These are phyloP conservation scores for Encephalitozoon romaleae DNA, from an alignment of 371 early-diverging fungal species.

Conservation along the genomic window DNA sequence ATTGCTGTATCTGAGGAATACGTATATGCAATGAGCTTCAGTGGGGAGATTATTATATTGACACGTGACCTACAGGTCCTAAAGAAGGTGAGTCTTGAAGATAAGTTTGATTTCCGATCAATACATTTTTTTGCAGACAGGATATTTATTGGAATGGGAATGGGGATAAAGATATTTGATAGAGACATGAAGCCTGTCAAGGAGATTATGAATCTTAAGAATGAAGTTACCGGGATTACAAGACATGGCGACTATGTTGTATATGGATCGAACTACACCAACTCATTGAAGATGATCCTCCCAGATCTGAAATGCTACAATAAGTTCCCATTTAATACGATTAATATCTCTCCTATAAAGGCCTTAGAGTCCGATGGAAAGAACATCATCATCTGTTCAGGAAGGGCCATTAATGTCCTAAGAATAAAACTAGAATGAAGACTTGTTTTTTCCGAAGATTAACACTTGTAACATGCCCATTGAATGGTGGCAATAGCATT, in stretches of 20 bases:
- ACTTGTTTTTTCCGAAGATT: slow-evolving; percentile 63
- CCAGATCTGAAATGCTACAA: slow-evolving; percentile 8
- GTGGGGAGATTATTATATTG: slow-evolving; percentile 27
- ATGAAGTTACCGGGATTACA: neutral
- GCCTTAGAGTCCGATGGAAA: slow-evolving; percentile 3
- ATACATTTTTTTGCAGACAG: neutral
- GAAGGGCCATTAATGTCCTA: neutral
- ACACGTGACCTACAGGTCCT: neutral
- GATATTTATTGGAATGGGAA: slow-evolving; percentile 13
- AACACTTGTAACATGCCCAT: too few species aligned
- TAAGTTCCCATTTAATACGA: slow-evolving; percentile 34
- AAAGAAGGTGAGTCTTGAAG: neutral
- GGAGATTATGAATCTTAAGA: slow-evolving; percentile 8
- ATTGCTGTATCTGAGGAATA: neutral
- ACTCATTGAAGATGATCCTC: slow-evolving; percentile 28
- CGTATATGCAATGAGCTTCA: neutral
- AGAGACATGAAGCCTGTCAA: slow-evolving; percentile 8
- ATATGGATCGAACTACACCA: neutral
- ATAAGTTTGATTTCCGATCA: slow-evolving; percentile 33
- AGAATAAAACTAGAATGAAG: slow-evolving; percentile 62
- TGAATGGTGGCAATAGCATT: neutral
- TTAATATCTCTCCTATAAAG: slow-evolving; percentile 7
- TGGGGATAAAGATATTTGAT: slow-evolving; percentile 18
- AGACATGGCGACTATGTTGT: slow-evolving; percentile 1
- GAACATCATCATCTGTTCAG: slow-evolving; percentile 2